Evolutionary conservation across 1,284 basidiomycete species (phyloP), one percentile per base, ranked within the genome.

Genomic region (Pseudomicrostroma phylloplanum): DNA sequence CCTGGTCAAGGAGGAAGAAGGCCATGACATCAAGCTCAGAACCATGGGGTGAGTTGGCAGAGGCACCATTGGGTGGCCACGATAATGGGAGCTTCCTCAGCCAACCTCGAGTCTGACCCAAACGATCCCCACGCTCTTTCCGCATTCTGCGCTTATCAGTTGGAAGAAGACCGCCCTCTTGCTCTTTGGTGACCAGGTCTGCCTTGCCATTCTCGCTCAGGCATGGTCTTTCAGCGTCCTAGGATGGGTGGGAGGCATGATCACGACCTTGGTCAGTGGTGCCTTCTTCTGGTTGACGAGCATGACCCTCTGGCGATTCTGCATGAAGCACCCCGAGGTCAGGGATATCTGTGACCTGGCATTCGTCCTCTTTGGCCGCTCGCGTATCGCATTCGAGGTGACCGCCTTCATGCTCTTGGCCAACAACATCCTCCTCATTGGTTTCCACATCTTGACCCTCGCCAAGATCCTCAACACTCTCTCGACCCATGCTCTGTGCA

Each of bases 381-480:
- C 81, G 0, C 65, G 81, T 42, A 59, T 80, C 36, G 83, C 82
- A 6, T 85, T 83, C 73, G 82, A 82, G 43, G 66, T 81, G 23
- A 60, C 62, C 2, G 61, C 43, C 39, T 36, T 59, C 36, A 63
- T 63, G 58, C 55, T 66, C 15, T 30, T 56, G 21, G 8, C 48
- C 54, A 66, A 66, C 61, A 66, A 66, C 51, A 60, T 64, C 53
- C 26, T 66, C 15, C 57, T 65, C 30, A 56, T 60, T 19, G 62
- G 64, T 19, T 60, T 65, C 25, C 64, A 65, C 64, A 48, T 58
- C 9, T 54, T 65, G 8, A 65, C 64, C 36, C 57, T 41, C 17
- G 54, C 57, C 51, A 61, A 65, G 58, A 65, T 65, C 40, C 43
- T 65, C 56, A 65, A 65, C 57, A 65, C 64, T 12, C 60, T 65